Evolutionary conservation across 1,139 yeast genomes (phyloP), one percentile per base, ranked within the genome.

Genomic region (Geotrichum macrosporum): DNA sequence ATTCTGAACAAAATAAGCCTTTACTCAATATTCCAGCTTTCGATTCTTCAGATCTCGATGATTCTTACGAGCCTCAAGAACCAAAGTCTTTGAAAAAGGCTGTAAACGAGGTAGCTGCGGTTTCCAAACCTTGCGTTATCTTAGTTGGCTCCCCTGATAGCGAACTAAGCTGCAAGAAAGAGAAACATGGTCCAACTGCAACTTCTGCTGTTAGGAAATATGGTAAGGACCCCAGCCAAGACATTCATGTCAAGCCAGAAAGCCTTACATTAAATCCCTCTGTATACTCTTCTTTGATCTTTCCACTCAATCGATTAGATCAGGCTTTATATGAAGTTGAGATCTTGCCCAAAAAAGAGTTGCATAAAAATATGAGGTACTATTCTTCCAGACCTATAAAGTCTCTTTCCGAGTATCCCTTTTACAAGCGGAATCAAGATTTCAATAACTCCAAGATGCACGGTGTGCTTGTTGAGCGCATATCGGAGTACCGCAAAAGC

Each of bases 251-350:
- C 43, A 39, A 8, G n/a, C n/a, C n/a, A n/a, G n/a, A n/a, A n/a
- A n/a, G n/a, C n/a, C n/a, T n/a, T n/a, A n/a, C n/a, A n/a, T n/a
- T n/a, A n/a, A n/a, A n/a, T n/a, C n/a, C n/a, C n/a, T n/a, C n/a
- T n/a, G n/a, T n/a, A n/a, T n/a, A n/a, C 10, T 19, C 31, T 20
- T 35, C 48, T 12, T 68, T 66, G 1, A 48, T 58, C 9, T 81
- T 73, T 53, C 95, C 95, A 0, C 64, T 81, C 63, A 68, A 68
- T 32, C 66, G 69, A 48, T 55, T 77, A 4, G 86, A 83, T 43
- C 66, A 75, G 9, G 70, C 70, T 47, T 69, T 75, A 19, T 72
- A 77, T 67, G 75, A 75, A 9, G 61, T 84, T 38, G 70, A 76
- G 54, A 67, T 67, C 38, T 74, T 75, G 44, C 68, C 74, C 10